phyloP scores from a whole-genome alignment of 371 early-diverging fungal species.

The Capillidium heterosporum region DNA sequence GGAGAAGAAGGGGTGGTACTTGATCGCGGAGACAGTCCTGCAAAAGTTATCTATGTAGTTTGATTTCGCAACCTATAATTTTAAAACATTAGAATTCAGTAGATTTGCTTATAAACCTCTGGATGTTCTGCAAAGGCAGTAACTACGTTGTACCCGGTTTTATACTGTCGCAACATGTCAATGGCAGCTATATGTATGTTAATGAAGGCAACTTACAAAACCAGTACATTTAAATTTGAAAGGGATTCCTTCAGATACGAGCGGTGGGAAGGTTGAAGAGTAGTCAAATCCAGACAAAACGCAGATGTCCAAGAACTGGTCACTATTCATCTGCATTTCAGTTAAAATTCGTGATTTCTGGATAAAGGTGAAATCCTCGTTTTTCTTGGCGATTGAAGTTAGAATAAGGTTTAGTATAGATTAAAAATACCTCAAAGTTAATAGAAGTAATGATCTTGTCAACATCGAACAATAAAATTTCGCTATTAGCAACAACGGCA shows the following conservation, averaged over 20 bases:
- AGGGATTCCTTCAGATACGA: constrained; percentile 24
- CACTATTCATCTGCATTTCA: constrained; percentile 39
- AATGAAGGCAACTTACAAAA: not conserved
- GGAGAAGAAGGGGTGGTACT: constrained; percentile 47
- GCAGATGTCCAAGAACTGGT: constrained; percentile 67
- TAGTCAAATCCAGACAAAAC: constrained; percentile 65
- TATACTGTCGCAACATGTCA: constrained; percentile 45
- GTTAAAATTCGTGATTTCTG: constrained; percentile 39
- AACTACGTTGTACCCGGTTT: constrained; percentile 54
- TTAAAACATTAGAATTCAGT: not conserved
- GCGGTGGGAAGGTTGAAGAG: constrained; percentile 50
- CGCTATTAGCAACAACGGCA: constrained; percentile 48
- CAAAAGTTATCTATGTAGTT: constrained; percentile 54
- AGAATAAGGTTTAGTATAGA: not conserved
- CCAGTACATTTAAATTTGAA: constrained; percentile 38
- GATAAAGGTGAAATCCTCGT: constrained; percentile 44
- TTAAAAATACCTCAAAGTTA: constrained; percentile 27
- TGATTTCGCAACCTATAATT: constrained; percentile 12
- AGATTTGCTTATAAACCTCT: not conserved
- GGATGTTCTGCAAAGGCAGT: constrained; percentile 40
- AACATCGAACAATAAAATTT: constrained; percentile 58
- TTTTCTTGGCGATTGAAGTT: constrained; percentile 4
- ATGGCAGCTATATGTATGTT: constrained; percentile 12
- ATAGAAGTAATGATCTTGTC: constrained; percentile 51
- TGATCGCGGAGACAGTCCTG: constrained; percentile 49